Evolutionary conservation across 805 yeast genomes (phyloP).

Genomic region (Schizosaccharomyces octosporus): DNA sequence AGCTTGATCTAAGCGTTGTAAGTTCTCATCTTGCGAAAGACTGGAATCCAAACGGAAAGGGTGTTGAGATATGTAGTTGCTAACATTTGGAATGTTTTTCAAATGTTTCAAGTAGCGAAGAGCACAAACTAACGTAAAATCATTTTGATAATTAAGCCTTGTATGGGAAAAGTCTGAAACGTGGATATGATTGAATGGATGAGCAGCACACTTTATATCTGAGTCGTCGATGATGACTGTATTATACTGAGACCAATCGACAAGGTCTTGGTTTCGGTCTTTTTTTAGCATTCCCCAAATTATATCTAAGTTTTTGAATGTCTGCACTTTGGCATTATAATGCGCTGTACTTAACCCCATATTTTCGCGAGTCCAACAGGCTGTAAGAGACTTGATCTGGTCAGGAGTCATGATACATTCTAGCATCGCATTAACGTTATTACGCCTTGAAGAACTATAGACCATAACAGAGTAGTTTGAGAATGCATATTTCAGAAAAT

Average conservation of each 20-base stretch:
- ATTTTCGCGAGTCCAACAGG: neutral
- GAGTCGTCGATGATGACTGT: slow-evolving; percentile 1
- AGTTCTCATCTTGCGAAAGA: neutral
- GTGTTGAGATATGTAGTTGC: neutral
- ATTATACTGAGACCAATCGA: neutral
- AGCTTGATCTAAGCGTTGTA: neutral
- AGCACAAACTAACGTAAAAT: neutral
- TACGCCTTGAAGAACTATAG: neutral
- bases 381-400: neutral
- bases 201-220: neutral
- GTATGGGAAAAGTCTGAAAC: neutral
- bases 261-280: neutral
- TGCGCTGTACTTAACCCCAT: neutral
- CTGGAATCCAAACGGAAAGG: neutral
- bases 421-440: neutral
- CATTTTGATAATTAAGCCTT: neutral
- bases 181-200: neutral
- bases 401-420: neutral
- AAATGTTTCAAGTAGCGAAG: neutral
- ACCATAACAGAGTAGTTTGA: neutral
- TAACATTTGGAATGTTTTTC: neutral
- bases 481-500: neutral
- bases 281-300: neutral
- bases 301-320: neutral
- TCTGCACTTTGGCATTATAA: neutral